phyloP scores from a whole-genome alignment of 2,329 filamentous ascomycete species.

The Fragosphaeria purpurea region DNA sequence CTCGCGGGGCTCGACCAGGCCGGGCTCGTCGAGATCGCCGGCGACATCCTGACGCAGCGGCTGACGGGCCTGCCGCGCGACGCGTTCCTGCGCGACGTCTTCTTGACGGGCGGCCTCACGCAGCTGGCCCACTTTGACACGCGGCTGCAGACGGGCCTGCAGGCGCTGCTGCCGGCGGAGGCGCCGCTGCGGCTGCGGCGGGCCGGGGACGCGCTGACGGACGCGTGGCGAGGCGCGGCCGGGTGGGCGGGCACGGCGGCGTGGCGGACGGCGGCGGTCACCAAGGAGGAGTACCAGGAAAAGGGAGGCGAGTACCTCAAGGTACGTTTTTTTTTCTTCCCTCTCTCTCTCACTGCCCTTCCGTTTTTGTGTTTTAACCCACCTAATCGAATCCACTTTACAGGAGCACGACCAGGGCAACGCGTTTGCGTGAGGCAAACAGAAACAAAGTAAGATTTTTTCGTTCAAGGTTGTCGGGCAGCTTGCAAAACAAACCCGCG shows the following conservation, averaged over 20 bases:
- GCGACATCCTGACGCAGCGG: slow-evolving; percentile 79
- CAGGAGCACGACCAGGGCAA: slow-evolving; percentile 61
- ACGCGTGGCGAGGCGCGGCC: slow-evolving; percentile 91
- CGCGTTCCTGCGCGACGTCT: slow-evolving; percentile 73
- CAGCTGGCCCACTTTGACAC: slow-evolving; percentile 82
- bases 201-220: slow-evolving; percentile 66
- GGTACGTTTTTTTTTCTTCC: slow-evolving; percentile 34
- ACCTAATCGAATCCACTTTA: neutral
- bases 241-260: slow-evolving; percentile 60
- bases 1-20: slow-evolving; percentile 92
- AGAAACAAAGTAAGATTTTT: neutral
- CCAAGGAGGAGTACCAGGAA: slow-evolving; percentile 75
- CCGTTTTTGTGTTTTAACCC: neutral
- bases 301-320: slow-evolving; percentile 93
- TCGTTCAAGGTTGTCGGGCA: too few species aligned
- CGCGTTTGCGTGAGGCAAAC: slow-evolving; percentile 22
- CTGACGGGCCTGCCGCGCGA: slow-evolving; percentile 50
- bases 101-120: slow-evolving; percentile 88
- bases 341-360: neutral
- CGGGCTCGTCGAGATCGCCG: slow-evolving; percentile 82
- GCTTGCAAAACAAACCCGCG: too few species aligned
- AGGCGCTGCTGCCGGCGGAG: slow-evolving; percentile 60
- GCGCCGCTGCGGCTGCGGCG: slow-evolving; percentile 58
- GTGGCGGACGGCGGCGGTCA: slow-evolving; percentile 58
- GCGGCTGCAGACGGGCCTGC: slow-evolving; percentile 62